phyloP scores from a whole-genome alignment of 2,329 filamentous ascomycete species.

The Penicillium sp. region DNA sequence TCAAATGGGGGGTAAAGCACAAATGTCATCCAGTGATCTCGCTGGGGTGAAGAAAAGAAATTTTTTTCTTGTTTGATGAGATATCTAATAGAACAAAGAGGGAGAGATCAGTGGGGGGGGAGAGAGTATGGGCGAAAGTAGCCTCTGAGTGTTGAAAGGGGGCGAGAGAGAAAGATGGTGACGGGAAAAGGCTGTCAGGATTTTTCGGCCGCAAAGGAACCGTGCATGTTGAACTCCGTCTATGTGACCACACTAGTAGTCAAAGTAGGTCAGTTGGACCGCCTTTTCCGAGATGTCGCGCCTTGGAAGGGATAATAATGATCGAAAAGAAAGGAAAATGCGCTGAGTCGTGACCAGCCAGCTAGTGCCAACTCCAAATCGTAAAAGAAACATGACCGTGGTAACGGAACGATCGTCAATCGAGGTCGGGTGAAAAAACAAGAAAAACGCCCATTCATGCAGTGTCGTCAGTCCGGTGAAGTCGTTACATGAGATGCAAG shows the following conservation, averaged over 20 bases:
- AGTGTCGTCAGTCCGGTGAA: constrained; percentile 41
- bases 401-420: constrained; percentile 21
- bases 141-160: constrained; percentile 10
- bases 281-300: constrained; percentile 5
- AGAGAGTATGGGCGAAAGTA: constrained; percentile 7
- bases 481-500: constrained; percentile 42
- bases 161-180: neutral
- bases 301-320: constrained; percentile 5
- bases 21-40: constrained; percentile 13
- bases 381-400: constrained; percentile 24
- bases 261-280: constrained; percentile 1
- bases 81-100: constrained; percentile 16
- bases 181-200: constrained; percentile 4
- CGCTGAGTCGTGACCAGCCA: constrained; percentile 38
- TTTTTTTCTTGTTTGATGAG: constrained; percentile 18
- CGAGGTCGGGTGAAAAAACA: constrained; percentile 22
- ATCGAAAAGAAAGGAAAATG: constrained; percentile 15
- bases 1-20: constrained; percentile 13
- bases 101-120: constrained; percentile 6
- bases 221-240: constrained; percentile 12
- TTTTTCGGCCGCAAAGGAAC: constrained; percentile 13
- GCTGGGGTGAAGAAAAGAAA: constrained; percentile 12
- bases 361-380: constrained; percentile 35
- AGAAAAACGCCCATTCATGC: constrained; percentile 44
- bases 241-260: constrained; percentile 11